Base-by-base conservation (phyloP, 1,139 yeast species). In the Candida sp. region DNA sequence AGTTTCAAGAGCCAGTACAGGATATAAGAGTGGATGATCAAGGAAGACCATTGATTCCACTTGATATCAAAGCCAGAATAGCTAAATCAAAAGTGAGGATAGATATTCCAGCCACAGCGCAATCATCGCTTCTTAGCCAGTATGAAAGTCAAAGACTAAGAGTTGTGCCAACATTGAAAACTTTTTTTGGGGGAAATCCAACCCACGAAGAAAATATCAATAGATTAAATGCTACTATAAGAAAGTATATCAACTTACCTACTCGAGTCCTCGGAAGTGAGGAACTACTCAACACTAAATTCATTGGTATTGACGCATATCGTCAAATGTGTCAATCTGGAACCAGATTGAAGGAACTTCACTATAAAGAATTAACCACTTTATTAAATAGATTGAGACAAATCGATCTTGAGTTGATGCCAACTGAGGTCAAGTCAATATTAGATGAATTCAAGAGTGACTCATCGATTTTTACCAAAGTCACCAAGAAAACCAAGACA, bases 321-420 rank as follows among this genome's bases (percentile, higher is more conserved):
- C 74, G 78, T 43, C 73, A 63, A 38, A 50, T 74, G 44, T 72
- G 81, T 42, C 84, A 84, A 36, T 86, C 90, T 39, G 91, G 89
- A 23, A 79, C 83, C 38, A 73, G 88, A 54, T 73, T 90, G 52
- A 84, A 80, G 55, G 82, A 81, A 6, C 76, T 82, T 19, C 93
- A 89, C 54, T 90, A 88, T 66, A 73, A 77, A 52, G 84, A 82
- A 51, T 69, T 90, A 44, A 60, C 84, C 32, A 68, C 70, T 29
- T 56, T 82, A 21, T 76, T 90, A 55, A 81, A 83, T 57, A 74
- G 91, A 50, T 73, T 93, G 51, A 81, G 87, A 60, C 64, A 80
- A 22, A 89, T 93, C 44, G 96, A 91, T 53, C 80, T 84, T 5
- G 91, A 91, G 66, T 76, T 91, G 52, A 80, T 82, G 73, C 91